Conservation (phyloP, 1,284 basidiomycete genomes). For the Pseudozyma sp. region DNA sequence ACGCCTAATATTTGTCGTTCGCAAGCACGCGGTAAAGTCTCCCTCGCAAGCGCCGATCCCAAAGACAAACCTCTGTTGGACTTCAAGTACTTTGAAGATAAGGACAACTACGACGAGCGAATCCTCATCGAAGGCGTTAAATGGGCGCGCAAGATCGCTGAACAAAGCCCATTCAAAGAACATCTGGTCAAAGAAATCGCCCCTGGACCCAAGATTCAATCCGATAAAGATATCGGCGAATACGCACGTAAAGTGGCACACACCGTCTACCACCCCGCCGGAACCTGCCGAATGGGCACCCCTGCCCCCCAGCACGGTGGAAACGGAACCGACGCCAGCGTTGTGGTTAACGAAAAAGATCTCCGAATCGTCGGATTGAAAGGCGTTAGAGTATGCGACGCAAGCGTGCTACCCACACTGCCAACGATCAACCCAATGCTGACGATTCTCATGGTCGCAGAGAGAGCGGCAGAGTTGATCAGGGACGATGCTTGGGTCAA, state of each 20-base stretch:
- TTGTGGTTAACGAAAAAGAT: conserved; percentile 66
- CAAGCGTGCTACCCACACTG: conserved; percentile 66
- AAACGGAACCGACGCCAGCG: conserved; percentile 44
- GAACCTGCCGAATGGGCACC: conserved; percentile 69
- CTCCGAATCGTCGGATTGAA: conserved; percentile 62
- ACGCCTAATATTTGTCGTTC: conserved; percentile 71
- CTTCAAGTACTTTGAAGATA: conserved; percentile 72
- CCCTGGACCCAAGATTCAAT: conserved; percentile 65
- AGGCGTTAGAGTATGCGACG: conserved; percentile 66
- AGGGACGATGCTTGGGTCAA: conserved; percentile 59
- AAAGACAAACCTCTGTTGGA: conserved; percentile 71
- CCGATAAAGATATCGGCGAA: conserved; percentile 64
- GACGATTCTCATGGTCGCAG: conserved; percentile 64
- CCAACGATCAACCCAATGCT: conserved; percentile 65
- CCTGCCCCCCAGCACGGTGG: conserved; percentile 25
- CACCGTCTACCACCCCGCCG: conserved; percentile 69
- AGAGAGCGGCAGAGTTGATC: conserved; percentile 67
- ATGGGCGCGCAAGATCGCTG: conserved; percentile 71
- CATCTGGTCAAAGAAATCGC: conserved; percentile 70
- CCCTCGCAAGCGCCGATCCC: conserved; percentile 71
- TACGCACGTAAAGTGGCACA: conserved; percentile 68
- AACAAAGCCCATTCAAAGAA: conserved; percentile 71
- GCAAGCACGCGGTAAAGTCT: conserved; percentile 68
- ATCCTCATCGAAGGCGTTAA: conserved; percentile 73
- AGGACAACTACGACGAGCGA: conserved; percentile 72